A percentile compares a stretch with the other conserved stretches of the same genome.
These are phyloP conservation scores for Termitomyces heimii DNA, from an alignment of 768 basidiomycete genomes.

Conservation along the genomic window DNA sequence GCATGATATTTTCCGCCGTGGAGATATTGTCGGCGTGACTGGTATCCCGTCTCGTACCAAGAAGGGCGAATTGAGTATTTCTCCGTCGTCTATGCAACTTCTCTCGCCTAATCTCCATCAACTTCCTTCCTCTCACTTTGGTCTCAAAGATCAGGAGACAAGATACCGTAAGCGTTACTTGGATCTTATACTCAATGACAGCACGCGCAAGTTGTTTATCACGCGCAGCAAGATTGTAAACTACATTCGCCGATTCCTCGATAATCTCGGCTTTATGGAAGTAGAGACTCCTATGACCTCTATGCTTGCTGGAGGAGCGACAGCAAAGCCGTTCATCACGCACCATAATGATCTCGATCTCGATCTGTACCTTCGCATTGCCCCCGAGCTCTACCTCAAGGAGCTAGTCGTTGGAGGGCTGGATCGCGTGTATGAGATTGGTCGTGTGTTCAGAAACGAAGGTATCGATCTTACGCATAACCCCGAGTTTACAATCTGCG, in stretches of 20 bases:
- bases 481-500: slow-evolving; percentile 98
- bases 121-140: slow-evolving; percentile 87
- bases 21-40: slow-evolving; percentile 92
- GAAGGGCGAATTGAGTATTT: slow-evolving; percentile 92
- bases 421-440: slow-evolving; percentile 98
- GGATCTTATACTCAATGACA: slow-evolving; percentile 92
- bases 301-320: slow-evolving; percentile 94
- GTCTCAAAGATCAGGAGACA: slow-evolving; percentile 95
- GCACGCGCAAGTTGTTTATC: slow-evolving; percentile 86
- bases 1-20: slow-evolving; percentile 88
- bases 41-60: slow-evolving; percentile 90
- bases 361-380: slow-evolving; percentile 94
- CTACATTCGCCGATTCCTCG: slow-evolving; percentile 88
- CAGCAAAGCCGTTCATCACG: slow-evolving; percentile 97
- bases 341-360: slow-evolving; percentile 98
- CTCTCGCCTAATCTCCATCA: slow-evolving; percentile 97
- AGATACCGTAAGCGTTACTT: slow-evolving; percentile 98
- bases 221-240: slow-evolving; percentile 87
- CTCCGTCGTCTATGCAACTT: slow-evolving; percentile 73
- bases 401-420: slow-evolving; percentile 95
- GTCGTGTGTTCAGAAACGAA: slow-evolving; percentile 96
- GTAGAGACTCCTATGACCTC: slow-evolving; percentile 99
- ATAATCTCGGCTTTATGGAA: slow-evolving; percentile 91
- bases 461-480: slow-evolving; percentile 99
- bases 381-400: slow-evolving; percentile 98